Percentiles rank a stretch among this genome's conserved stretches.
Evolutionary conservation across 2,329 filamentous ascomycete species (phyloP).

Genomic region (Aspergillus sp.): DNA sequence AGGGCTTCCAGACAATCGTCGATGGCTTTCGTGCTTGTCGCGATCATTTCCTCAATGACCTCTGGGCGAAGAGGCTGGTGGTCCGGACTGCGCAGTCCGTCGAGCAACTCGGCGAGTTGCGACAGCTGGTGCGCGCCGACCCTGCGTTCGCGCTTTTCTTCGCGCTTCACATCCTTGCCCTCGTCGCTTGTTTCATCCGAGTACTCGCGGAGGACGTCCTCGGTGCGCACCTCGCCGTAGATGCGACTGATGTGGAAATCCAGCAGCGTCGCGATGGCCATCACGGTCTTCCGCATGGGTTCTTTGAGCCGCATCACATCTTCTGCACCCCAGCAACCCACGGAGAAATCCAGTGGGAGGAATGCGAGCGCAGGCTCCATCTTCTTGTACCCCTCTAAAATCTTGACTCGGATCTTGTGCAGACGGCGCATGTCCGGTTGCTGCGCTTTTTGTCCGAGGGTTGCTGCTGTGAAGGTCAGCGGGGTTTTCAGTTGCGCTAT

Average conservation of each 20-base stretch:
- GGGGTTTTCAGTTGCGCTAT: conserved; percentile 27
- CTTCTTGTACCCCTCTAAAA: conserved; percentile 37
- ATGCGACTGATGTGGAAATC: conserved; percentile 43
- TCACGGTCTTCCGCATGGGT: conserved; percentile 35
- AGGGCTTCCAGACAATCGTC: conserved; percentile 25
- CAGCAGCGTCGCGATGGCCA: conserved; percentile 36
- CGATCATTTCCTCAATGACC: conserved; percentile 31
- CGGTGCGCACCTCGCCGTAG: conserved; percentile 1
- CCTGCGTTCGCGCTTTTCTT: conserved; percentile 20
- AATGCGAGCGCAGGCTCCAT: conserved; percentile 43
- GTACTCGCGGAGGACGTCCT: conserved; percentile 4
- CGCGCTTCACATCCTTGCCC: conserved; percentile 12
- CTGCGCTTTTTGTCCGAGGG: conserved; percentile 15
- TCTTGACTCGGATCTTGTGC: conserved; percentile 28
- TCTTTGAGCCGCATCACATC: conserved; percentile 41
- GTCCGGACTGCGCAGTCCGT: conserved; percentile 40
- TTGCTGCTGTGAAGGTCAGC: conserved; percentile 27
- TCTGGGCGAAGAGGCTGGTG: conserved; percentile 28
- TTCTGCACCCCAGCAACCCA: conserved; percentile 45
- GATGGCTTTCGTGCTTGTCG: conserved; percentile 25
- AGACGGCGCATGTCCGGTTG: conserved; percentile 20
- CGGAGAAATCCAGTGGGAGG: conserved; percentile 47
- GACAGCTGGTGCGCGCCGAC: conserved; percentile 31
- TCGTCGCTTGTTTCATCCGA: conserved; percentile 4
- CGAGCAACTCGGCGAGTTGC: conserved; percentile 33